Conservation (phyloP, 2,329 filamentous ascomycete species). For the Cladosporium sp. region DNA sequence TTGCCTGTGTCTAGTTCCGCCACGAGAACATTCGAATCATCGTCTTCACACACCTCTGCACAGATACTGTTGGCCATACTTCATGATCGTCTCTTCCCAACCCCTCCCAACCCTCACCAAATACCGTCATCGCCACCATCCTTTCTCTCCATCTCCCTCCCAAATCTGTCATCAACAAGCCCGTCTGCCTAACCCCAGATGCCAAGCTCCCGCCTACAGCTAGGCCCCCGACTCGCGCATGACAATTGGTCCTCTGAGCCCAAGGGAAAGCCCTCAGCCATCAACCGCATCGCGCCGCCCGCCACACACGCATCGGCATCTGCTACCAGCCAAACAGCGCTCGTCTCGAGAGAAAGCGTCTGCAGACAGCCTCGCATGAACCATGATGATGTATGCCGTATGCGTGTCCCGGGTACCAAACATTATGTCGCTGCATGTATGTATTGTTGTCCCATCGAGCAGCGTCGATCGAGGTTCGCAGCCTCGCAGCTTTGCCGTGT, state of each 20-base stretch:
- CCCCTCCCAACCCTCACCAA: background rate
- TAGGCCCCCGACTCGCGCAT: background rate
- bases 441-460: background rate
- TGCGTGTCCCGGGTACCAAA: background rate
- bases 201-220: slow-evolving; percentile 4
- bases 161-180: background rate
- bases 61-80: background rate
- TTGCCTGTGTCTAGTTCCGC: background rate
- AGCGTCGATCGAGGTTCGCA: background rate
- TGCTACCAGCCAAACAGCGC: slow-evolving; percentile 11
- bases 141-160: background rate
- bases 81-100: background rate
- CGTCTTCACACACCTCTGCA: slow-evolving; percentile 1
- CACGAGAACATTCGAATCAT: background rate
- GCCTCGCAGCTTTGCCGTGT: background rate
- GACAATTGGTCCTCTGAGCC: background rate
- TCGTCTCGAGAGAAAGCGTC: background rate
- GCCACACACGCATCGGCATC: background rate
- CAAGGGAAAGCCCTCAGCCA: background rate
- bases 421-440: background rate
- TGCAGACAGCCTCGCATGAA: slow-evolving; percentile 1
- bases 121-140: background rate
- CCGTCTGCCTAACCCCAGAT: slow-evolving; percentile 6
- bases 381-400: background rate
- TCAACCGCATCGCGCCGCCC: background rate